A percentile compares a stretch with the other conserved stretches of the same genome.
phyloP scores from a whole-genome alignment of 2,329 filamentous ascomycete species.

The Trichoderma cornu-damae region DNA sequence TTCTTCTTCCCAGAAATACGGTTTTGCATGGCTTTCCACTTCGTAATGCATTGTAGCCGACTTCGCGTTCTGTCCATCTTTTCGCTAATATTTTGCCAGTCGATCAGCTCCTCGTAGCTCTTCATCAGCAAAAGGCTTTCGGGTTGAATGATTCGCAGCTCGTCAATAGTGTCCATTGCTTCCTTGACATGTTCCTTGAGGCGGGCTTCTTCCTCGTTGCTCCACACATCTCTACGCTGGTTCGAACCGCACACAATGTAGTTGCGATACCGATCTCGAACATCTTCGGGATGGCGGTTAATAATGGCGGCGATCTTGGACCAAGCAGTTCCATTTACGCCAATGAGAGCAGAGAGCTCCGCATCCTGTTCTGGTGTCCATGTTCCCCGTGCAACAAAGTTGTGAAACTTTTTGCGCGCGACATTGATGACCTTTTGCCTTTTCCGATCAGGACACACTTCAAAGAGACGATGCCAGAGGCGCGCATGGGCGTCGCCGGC shows the following conservation, averaged over 20 bases:
- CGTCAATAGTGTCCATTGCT: constrained; percentile 46
- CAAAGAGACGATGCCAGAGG: constrained; percentile 48
- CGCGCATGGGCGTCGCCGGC: constrained; percentile 35
- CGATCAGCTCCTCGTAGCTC: constrained; percentile 50
- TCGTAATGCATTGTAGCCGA: constrained; percentile 61
- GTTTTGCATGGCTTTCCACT: constrained; percentile 53
- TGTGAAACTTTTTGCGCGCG: constrained; percentile 60
- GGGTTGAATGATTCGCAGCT: constrained; percentile 31
- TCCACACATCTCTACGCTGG: constrained; percentile 53
- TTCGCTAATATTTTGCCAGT: constrained; percentile 61
- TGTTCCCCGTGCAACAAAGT: constrained; percentile 52
- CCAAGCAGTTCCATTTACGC: constrained; percentile 50
- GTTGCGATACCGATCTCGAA: constrained; percentile 66
- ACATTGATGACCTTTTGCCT: constrained; percentile 51
- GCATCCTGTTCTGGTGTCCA: constrained; percentile 37
- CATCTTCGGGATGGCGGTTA: constrained; percentile 60
- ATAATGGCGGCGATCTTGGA: constrained; percentile 55
- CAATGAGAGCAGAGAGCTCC: constrained; percentile 35
- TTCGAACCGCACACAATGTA: constrained; percentile 56
- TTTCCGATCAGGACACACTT: constrained; percentile 46
- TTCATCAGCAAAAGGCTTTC: constrained; percentile 33
- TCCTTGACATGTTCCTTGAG: constrained; percentile 50
- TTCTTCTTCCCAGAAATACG: constrained; percentile 33
- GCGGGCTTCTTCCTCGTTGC: constrained; percentile 51
- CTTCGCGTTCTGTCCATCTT: constrained; percentile 58